Evolutionary conservation across 257 asterid genomes (phyloP).

Genomic region (Rauvolfia tetraphylla): DNA sequence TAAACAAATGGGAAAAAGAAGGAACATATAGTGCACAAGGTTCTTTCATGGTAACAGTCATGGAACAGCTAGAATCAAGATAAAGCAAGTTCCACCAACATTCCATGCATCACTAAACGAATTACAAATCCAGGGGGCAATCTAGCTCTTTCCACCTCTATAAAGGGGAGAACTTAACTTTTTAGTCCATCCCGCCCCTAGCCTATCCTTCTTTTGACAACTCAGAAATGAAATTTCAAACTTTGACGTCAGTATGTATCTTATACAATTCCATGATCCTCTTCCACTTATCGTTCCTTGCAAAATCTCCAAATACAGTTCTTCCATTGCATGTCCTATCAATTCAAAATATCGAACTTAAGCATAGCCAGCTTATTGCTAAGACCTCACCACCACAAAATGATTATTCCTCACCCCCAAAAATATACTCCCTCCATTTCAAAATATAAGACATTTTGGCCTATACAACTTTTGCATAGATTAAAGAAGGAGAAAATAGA

Average conservation of each 20-base stretch:
- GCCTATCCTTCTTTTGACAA: not conserved
- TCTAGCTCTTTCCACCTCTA: not conserved
- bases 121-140: not conserved
- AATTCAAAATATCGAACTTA: not conserved
- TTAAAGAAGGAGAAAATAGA: too few species aligned
- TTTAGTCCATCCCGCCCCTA: not conserved
- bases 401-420: not conserved
- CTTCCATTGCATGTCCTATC: not conserved
- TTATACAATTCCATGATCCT: not conserved
- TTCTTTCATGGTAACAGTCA: not conserved
- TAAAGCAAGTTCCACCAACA: not conserved
- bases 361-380: not conserved
- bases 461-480: too few species aligned
- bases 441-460: too few species aligned
- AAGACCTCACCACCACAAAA: not conserved
- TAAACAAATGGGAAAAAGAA: not conserved
- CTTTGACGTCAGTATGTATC: too few species aligned
- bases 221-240: too few species aligned
- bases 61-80: not conserved
- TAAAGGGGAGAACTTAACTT: not conserved
- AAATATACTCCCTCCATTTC: not conserved
- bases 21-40: not conserved
- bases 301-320: not conserved
- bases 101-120: not conserved
- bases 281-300: not conserved